These are phyloP conservation scores for Thermomyces lanuginosus DNA, from an alignment of 2,329 filamentous ascomycete species.

Conservation along the genomic window DNA sequence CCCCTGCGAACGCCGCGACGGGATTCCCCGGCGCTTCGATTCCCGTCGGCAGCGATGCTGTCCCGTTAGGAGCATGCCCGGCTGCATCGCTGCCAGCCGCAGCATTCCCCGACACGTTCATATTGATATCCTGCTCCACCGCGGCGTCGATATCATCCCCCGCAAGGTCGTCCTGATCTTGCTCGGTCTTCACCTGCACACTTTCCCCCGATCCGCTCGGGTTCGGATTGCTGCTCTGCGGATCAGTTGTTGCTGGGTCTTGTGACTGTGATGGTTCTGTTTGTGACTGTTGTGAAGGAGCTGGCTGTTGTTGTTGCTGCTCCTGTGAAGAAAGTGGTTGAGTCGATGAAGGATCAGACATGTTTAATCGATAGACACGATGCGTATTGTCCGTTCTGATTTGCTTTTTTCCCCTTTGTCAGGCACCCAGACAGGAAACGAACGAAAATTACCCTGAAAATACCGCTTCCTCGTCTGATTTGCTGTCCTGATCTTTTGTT, in stretches of 20 bases:
- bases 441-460: too few species aligned
- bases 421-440: too few species aligned
- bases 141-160: slow-evolving; percentile 16
- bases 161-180: slow-evolving; percentile 13
- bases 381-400: too few species aligned
- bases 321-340: slow-evolving; percentile 1
- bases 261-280: slow-evolving; percentile 11
- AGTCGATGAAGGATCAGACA: slow-evolving; percentile 6
- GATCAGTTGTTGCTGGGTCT: slow-evolving; percentile 4
- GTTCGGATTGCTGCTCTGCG: slow-evolving; percentile 9
- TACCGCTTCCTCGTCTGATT: too few species aligned
- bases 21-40: slow-evolving; percentile 9
- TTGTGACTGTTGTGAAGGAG: slow-evolving; percentile 12
- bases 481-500: too few species aligned
- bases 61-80: background rate
- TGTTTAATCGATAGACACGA: too few species aligned
- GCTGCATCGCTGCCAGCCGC: slow-evolving; percentile 8
- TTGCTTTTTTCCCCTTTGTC: too few species aligned
- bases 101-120: slow-evolving; percentile 14
- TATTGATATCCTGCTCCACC: slow-evolving; percentile 23
- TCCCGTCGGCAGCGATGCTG: background rate
- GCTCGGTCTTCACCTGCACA: too few species aligned
- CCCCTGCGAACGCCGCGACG: slow-evolving; percentile 9
- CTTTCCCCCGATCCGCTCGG: slow-evolving; percentile 6
- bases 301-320: slow-evolving; percentile 8